Percentiles rank a stretch among this genome's conserved stretches.
phyloP scores from a whole-genome alignment of 768 basidiomycete species.

The Neoboletus subvelutipes region DNA sequence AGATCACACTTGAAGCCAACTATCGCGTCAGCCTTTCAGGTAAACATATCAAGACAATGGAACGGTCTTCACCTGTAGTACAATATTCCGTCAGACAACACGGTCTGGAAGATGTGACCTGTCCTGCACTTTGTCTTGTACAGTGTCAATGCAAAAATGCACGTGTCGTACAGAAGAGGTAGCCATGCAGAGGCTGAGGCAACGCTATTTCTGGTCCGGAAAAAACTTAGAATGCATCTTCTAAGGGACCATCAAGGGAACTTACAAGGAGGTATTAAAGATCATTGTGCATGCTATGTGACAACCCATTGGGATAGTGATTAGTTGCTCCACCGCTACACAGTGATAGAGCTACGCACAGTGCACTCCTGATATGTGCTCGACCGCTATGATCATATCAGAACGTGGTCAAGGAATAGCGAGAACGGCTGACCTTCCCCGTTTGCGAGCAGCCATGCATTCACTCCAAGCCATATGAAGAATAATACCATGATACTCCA shows the following conservation, averaged over 20 bases:
- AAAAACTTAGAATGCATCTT: background rate
- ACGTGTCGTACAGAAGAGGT: constrained; percentile 41
- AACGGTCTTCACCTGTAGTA: constrained; percentile 33
- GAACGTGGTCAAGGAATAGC: background rate
- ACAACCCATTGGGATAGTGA: background rate
- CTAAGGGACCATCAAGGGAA: background rate
- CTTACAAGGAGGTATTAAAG: constrained; percentile 29
- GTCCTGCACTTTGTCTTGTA: constrained; percentile 27
- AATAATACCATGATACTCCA: constrained; percentile 32
- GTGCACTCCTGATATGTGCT: background rate
- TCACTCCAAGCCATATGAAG: constrained; percentile 44
- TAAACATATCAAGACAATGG: background rate
- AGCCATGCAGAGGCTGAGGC: constrained; percentile 42
- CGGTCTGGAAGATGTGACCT: constrained; percentile 21
- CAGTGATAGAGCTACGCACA: constrained; percentile 11
- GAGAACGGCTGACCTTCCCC: constrained; percentile 45
- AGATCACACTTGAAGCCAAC: constrained; percentile 35
- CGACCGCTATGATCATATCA: constrained; percentile 14
- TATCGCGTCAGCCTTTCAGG: background rate
- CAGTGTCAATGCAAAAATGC: constrained; percentile 35
- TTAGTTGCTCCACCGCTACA: constrained; percentile 34
- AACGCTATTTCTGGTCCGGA: constrained; percentile 14
- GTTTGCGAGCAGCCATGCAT: constrained; percentile 52
- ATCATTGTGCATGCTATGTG: constrained; percentile 43
- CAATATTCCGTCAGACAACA: constrained; percentile 35